Evolutionary conservation across 768 basidiomycete genomes (phyloP), one percentile per base, ranked within the genome.

Genomic region (Lactarius evosmus): DNA sequence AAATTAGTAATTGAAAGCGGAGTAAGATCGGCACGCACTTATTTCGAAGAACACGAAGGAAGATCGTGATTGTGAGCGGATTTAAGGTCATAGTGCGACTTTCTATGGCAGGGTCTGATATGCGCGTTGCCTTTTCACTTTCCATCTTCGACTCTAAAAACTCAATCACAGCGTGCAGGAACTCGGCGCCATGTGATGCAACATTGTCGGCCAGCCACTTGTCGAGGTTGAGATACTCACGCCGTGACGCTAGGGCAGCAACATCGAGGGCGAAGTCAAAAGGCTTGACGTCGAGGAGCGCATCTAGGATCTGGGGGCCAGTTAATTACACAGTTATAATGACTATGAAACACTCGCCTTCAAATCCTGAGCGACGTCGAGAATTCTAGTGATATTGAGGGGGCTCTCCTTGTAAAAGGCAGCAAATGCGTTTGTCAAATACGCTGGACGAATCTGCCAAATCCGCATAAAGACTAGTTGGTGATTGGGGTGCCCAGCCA

Each of bases 401-500:
- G 93, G 91, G 66, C 87, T 93, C 70, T 95, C 93, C 54, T 88
- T 84, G 75, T 98, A 97, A 72, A 94, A 95, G 66, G 94, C 92
- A 33, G 89, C 85, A 75, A 98, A 90, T 7, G 93, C 93, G 61
- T 87, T 83, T 5, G 93, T 88, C 56, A 98, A 83, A 73, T 95
- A 92, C 0, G 86, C 78, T 0, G 91, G 91, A 70, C 94, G 85
- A 49, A 92, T 88, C 71, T 95, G 92, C 90, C 93, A 95, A 60
- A 99, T 86, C 54, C 94, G 85, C 86, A 96, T 94, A 78, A 98
- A 98, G 61, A 98, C 95, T 11, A 99, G 84, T 69, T 97, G 93
- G 70, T 97, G 94, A 69, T 95, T 95, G 8, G 95, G 94, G 71
- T 95, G 91, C 17, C 93, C 92, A 22, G 87, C 88, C 46, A 98